These are phyloP conservation scores for Eutrema salsugineum DNA, from an alignment of 441 rosid species.

Conservation along the genomic window DNA sequence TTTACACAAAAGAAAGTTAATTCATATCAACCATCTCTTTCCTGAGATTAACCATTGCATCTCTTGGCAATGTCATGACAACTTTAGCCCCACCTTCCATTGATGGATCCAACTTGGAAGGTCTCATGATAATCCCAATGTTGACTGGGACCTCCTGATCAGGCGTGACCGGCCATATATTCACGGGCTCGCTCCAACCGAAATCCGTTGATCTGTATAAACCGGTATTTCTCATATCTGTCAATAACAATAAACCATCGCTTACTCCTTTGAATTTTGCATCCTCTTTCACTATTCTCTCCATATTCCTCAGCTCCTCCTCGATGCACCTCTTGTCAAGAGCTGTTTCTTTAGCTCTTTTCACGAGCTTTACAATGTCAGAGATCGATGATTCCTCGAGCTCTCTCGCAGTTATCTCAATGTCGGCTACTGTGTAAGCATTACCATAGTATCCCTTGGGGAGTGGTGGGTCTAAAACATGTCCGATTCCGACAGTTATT, in stretches of 20 bases:
- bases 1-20: no score
- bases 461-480: slow-evolving; percentile 31
- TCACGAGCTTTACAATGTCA: slow-evolving; percentile 27
- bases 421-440: slow-evolving; percentile 27
- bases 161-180: slow-evolving; percentile 26
- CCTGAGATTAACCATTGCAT: background rate
- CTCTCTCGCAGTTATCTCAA: slow-evolving; percentile 16
- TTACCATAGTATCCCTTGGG: slow-evolving; percentile 46
- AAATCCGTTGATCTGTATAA: slow-evolving; percentile 28
- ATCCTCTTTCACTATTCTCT: slow-evolving; percentile 19
- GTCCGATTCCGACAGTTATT: slow-evolving; percentile 36
- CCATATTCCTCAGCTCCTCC: slow-evolving; percentile 4
- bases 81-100: background rate
- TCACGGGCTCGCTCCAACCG: slow-evolving; percentile 37
- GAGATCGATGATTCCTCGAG: slow-evolving; percentile 32
- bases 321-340: slow-evolving; percentile 11
- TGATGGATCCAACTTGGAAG: slow-evolving; percentile 21
- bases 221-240: slow-evolving; percentile 39
- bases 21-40: background rate
- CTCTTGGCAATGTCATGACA: background rate
- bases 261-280: slow-evolving; percentile 17
- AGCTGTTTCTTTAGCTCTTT: background rate
- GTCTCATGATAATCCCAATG: slow-evolving; percentile 35
- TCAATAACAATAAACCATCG: slow-evolving; percentile 30
- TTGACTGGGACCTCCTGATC: slow-evolving; percentile 6